Evolutionary conservation across 176 grass and related monocot species (phyloP).

Genomic region (Zoysia pacifica): DNA sequence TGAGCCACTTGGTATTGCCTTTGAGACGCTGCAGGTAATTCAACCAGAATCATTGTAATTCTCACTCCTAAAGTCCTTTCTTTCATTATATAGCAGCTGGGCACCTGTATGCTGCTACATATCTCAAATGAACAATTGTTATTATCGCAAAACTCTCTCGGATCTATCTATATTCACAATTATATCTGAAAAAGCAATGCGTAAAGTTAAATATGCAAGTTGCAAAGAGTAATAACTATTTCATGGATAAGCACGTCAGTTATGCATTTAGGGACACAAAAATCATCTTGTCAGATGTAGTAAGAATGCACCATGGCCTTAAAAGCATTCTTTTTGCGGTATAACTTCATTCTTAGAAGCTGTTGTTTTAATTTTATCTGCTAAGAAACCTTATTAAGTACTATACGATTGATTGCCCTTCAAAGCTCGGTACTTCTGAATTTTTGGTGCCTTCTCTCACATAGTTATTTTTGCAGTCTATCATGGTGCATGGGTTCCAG

Average conservation of each 20-base stretch:
- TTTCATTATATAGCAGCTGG: not conserved
- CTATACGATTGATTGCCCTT: not conserved
- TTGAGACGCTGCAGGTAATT: slow-evolving; percentile 96
- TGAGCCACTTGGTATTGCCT: slow-evolving; percentile 87
- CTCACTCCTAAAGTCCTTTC: slow-evolving; percentile 6
- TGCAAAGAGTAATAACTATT: not conserved
- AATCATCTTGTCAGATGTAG: not conserved
- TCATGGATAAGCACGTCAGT: not conserved
- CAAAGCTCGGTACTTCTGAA: slow-evolving; percentile 27
- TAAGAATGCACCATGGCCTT: not conserved
- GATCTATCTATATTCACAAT: not conserved
- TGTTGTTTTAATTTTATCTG: not conserved
- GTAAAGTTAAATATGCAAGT: not conserved
- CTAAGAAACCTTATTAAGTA: not conserved
- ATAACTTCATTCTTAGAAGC: not conserved
- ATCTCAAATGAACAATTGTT: not conserved
- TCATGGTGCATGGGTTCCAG: slow-evolving; percentile 99
- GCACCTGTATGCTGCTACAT: not conserved
- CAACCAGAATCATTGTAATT: slow-evolving; percentile 27
- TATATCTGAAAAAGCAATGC: not conserved
- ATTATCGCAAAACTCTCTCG: not conserved
- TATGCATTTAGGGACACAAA: not conserved
- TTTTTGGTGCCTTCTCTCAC: slow-evolving; percentile 38
- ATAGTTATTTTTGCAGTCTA: slow-evolving; percentile 61
- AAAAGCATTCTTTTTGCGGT: not conserved